These are phyloP conservation scores for Daldinia caldariorum DNA, from an alignment of 495 filamentous ascomycete species.

Conservation along the genomic window DNA sequence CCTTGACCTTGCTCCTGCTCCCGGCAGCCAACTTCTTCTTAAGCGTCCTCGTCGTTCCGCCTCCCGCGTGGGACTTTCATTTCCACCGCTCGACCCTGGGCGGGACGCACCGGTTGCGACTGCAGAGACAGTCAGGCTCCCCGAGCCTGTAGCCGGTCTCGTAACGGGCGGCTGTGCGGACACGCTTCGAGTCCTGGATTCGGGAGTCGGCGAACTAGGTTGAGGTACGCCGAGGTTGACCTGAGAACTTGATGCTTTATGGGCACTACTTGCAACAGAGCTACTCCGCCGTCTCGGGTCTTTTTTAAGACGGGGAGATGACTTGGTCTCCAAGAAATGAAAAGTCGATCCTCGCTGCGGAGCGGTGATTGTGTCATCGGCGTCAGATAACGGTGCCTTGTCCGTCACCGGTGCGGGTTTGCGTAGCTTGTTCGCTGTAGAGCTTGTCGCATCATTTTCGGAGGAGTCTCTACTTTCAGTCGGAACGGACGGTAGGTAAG, in stretches of 20 bases:
- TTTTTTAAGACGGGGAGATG: conserved; percentile 43
- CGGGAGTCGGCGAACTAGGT: conserved; percentile 43
- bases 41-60: conserved; percentile 46
- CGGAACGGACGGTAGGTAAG: conserved; percentile 6
- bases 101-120: conserved; percentile 28
- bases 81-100: conserved; percentile 49
- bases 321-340: conserved; percentile 41
- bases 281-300: conserved; percentile 44
- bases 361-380: conserved; percentile 19
- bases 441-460: conserved; percentile 17
- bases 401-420: conserved; percentile 33
- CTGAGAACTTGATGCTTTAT: conserved; percentile 28
- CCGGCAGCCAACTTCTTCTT: conserved; percentile 58
- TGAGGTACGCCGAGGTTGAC: conserved; percentile 25
- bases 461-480: conserved; percentile 25
- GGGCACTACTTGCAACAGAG: conserved; percentile 37
- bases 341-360: conserved; percentile 36
- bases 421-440: conserved; percentile 29
- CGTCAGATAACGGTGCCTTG: conserved; percentile 20
- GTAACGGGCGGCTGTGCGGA: conserved; percentile 51
- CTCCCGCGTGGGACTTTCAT: conserved; percentile 45
- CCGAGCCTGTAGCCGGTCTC: conserved; percentile 38
- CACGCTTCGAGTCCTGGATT: conserved; percentile 50
- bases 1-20: conserved; percentile 55
- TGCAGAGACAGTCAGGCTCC: conserved; percentile 44